Evolutionary conservation across 192 early-diverging fungal species (phyloP).

Genomic region (Umbelopsis ramanniana): DNA sequence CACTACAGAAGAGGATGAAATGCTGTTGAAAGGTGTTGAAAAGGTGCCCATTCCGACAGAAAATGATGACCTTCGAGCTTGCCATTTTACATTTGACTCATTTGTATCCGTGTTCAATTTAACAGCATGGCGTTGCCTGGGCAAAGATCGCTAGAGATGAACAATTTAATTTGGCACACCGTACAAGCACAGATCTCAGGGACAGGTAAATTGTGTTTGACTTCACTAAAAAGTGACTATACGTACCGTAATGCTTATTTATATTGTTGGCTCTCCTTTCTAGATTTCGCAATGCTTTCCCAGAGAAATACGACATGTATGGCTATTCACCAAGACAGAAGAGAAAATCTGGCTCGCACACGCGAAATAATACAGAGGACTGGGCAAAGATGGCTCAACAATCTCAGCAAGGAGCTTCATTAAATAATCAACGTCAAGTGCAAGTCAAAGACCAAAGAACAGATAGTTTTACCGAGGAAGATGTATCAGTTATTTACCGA

Average conservation of each 20-base stretch:
- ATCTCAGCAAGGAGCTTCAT: background rate
- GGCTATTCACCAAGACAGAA: slow-evolving; percentile 25
- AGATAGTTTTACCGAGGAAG: background rate
- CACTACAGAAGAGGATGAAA: slow-evolving; percentile 25
- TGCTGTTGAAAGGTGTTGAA: slow-evolving; percentile 17
- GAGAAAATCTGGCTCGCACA: background rate
- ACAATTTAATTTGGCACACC: slow-evolving; percentile 25
- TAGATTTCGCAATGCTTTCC: slow-evolving; percentile 34
- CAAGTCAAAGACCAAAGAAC: background rate
- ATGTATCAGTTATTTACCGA: slow-evolving; percentile 14
- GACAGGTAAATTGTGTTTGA: slow-evolving; percentile 15
- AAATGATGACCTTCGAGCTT: background rate
- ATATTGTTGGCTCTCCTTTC: background rate
- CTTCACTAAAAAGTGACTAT: background rate
- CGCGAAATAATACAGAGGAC: background rate
- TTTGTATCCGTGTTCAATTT: background rate
- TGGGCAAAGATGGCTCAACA: slow-evolving; percentile 7
- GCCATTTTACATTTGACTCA: background rate
- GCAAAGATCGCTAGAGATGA: slow-evolving; percentile 24
- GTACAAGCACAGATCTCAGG: slow-evolving; percentile 27
- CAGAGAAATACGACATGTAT: slow-evolving; percentile 25
- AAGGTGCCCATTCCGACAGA: background rate
- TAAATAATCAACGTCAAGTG: background rate
- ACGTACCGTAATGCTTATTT: background rate
- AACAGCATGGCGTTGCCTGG: slow-evolving; percentile 31